Evolutionary conservation across 768 basidiomycete genomes (phyloP), one percentile per base, ranked within the genome.

Genomic region (Podaxis sp.): DNA sequence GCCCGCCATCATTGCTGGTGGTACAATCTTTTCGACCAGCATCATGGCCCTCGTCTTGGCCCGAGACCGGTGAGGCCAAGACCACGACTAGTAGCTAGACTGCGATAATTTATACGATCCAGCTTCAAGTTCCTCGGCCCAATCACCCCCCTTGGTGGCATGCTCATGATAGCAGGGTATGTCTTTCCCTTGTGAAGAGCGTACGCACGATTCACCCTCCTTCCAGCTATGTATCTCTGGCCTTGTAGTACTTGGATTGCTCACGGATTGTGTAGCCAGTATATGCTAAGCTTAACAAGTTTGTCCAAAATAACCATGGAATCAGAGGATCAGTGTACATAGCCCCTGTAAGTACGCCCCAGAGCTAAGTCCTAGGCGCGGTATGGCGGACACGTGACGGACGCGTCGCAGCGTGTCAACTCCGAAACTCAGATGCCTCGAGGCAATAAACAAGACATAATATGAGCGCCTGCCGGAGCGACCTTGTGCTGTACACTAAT

Each of bases 131-230:
- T 80, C 63, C 66, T 90, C 24, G 89, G 88, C 0, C 88, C 87
- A 7, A 74, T 88, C 55, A 91, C 89, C 30, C 89, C 90, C 0
- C 66, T 90, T 7, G 89, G 88, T 1, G 90, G 84, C 2, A 60
- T 80, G 20, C 56, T 84, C 1, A 85, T 88, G 85, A 88, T 89
- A 67, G 83, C 84, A 36, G 89, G 89, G 88, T 89, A 68, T 75
- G 85, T 65, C 12, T 33, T 28, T 30, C 22, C 26, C 30, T 53
- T 55, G 5, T 28, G 37, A n/a, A 41, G n/a, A 20, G 17, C 36
- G 26, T 24, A 44, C 36, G 24, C 48, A 11, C 36, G 48, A 63
- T 58, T 33, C 20, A 58, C 36, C 24, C n/a, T 33, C 8, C 65
- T 52, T 33, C 15, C 50, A 66, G 66, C 13, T 66, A 66, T 24